Evolutionary conservation across 176 grass and related monocot species (phyloP).

Genomic region (Alloteropsis semialata): DNA sequence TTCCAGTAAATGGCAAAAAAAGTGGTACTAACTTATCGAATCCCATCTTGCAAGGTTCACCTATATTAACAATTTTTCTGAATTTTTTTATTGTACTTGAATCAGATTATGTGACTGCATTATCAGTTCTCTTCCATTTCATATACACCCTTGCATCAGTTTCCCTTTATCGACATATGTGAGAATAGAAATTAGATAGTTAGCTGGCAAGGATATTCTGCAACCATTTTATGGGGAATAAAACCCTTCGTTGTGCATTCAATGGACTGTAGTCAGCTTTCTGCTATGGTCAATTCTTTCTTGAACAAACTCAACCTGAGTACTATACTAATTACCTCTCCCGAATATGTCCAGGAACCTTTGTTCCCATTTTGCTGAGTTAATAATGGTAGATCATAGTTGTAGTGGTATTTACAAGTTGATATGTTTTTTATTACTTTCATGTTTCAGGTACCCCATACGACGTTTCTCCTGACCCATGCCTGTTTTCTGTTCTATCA

Average conservation of each 20-base stretch:
- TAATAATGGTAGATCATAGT: background rate
- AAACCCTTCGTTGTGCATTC: background rate
- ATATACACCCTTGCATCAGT: background rate
- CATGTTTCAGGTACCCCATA: constrained; percentile 82
- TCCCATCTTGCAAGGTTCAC: background rate
- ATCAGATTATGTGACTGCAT: background rate
- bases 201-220: background rate
- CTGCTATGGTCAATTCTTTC: background rate
- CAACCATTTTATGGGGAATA: background rate
- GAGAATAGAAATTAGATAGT: background rate
- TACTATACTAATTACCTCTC: background rate
- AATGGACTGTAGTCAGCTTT: background rate
- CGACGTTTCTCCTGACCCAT: constrained; percentile 82
- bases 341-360: background rate
- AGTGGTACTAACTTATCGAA: background rate
- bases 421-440: constrained; percentile 14
- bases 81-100: background rate
- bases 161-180: background rate
- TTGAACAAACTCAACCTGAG: background rate
- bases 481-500: constrained; percentile 94
- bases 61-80: background rate
- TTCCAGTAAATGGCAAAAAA: background rate
- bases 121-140: background rate
- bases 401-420: background rate
- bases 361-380: background rate